Base-by-base conservation (phyloP, 164 flowering plant genomes). In the Taxillus chinensis region DNA sequence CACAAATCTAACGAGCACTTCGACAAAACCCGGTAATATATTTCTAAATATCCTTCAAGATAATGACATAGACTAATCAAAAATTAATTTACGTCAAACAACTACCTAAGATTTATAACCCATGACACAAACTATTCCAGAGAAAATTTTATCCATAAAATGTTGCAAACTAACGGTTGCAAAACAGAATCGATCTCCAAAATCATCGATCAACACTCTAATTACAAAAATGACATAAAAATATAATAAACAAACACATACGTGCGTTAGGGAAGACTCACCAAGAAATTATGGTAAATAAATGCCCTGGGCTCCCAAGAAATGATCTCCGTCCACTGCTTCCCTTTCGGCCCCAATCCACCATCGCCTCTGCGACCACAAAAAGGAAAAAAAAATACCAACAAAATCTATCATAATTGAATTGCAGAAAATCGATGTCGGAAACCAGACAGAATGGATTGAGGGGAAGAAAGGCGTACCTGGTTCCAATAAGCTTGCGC, bases 291-390 rank as follows among this genome's bases (percentile, higher is more conserved):
- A 57, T 89, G 99, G 67, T 83, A 89, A 65, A 93, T 43, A 55
- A 75, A 81, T 41, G 99, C 96, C 74, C 96, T 76, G 4, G 99
- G 99, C 71, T 90, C 96, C 99, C 97, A 93, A 0, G 97, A 93
- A 51, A 93, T 75, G 11, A 93, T 75, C 67, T 93, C 99, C 52
- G 80, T 81, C 99, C 97, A 93, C 56, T 71, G 84, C 70, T 87
- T 86, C 5, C 50, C 68, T 60, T 74, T 75, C 14, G 67, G 75
- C 9, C 70, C 85, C 54, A 71, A 71, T 11, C 15, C 81, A 9
- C 70, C 77, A 48, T 57, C 66, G 51, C 79, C 74, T 68, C 67
- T 54, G 68, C 50, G 38, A 63, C 37, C 43, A 13, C 38, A 7
- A 4, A 57, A 46, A 59, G 7, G 8, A 13, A 43, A 37, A 11